A percentile compares a stretch with the other conserved stretches of the same genome.
These are phyloP conservation scores for Coemansia sp. DNA, from an alignment of 192 early-diverging fungal genomes.

Conservation along the genomic window DNA sequence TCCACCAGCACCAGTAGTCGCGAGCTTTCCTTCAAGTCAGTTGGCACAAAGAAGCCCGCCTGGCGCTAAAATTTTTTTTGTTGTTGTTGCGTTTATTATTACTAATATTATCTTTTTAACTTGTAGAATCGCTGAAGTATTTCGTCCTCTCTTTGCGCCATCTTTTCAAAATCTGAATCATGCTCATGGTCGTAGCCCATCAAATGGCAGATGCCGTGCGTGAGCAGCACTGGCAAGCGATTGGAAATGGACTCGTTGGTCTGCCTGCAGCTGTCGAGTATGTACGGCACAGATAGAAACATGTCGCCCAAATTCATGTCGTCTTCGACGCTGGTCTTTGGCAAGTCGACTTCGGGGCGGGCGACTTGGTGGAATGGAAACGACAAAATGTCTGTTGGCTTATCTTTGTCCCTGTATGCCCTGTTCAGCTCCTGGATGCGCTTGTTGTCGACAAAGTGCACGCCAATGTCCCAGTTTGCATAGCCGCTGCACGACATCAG, in stretches of 20 bases:
- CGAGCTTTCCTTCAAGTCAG: constrained; percentile 47
- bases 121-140: constrained; percentile 32
- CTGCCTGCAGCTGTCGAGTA: constrained; percentile 54
- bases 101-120: neutral
- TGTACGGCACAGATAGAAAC: constrained; percentile 62
- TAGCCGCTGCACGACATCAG: constrained; percentile 60
- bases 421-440: constrained; percentile 58
- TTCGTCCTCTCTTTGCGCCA: constrained; percentile 35
- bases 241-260: constrained; percentile 51
- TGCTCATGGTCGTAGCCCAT: constrained; percentile 68
- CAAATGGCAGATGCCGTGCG: constrained; percentile 70
- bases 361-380: constrained; percentile 63
- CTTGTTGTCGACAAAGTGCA: constrained; percentile 57
- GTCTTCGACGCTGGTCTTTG: constrained; percentile 44
- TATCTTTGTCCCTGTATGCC: constrained; percentile 57
- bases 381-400: constrained; percentile 66
- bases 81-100: constrained; percentile 1
- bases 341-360: constrained; percentile 19
- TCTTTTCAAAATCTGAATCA: constrained; percentile 51
- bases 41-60: constrained; percentile 34
- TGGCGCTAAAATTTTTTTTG: constrained; percentile 28
- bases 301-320: constrained; percentile 66
- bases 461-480: constrained; percentile 64
- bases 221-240: constrained; percentile 61
- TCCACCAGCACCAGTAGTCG: neutral